Percentiles rank a stretch among this genome's conserved stretches.
Conservation (phyloP, 2,329 filamentous ascomycete species). For the Fusarium buharicum region DNA sequence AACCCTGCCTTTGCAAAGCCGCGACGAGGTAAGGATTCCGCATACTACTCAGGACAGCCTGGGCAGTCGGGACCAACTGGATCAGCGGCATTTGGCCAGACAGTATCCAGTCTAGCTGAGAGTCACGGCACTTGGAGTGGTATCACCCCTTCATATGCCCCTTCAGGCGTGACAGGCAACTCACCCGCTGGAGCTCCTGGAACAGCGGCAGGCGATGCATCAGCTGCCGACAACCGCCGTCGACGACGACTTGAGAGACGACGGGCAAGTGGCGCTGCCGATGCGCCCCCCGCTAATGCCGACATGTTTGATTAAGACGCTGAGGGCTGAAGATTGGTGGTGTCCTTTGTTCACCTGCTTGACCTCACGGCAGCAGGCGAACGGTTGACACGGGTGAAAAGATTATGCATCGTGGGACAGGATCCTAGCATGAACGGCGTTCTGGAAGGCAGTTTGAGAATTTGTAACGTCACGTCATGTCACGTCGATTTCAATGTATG, state of each 20-base stretch:
- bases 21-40: constrained; percentile 66
- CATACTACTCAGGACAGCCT: constrained; percentile 66
- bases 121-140: constrained; percentile 66
- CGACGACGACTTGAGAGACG: constrained; percentile 66
- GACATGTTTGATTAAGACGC: constrained; percentile 36
- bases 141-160: constrained; percentile 31
- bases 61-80: constrained; percentile 55
- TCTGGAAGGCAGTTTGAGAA: constrained; percentile 36
- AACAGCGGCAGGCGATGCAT: constrained; percentile 50
- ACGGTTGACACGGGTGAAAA: constrained; percentile 12
- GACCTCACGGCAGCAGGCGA: neutral
- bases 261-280: constrained; percentile 51
- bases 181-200: constrained; percentile 50
- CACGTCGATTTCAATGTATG: constrained; percentile 39
- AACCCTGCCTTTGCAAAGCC: constrained; percentile 66
- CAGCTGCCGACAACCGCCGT: constrained; percentile 62
- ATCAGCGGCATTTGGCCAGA: constrained; percentile 50
- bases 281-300: constrained; percentile 24
- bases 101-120: constrained; percentile 60
- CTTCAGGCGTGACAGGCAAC: constrained; percentile 48
- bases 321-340: neutral
- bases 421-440: constrained; percentile 39
- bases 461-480: constrained; percentile 30
- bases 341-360: neutral
- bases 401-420: constrained; percentile 20